These are phyloP conservation scores for Buddleja alternifolia DNA, from an alignment of 257 asterid species.

Conservation along the genomic window DNA sequence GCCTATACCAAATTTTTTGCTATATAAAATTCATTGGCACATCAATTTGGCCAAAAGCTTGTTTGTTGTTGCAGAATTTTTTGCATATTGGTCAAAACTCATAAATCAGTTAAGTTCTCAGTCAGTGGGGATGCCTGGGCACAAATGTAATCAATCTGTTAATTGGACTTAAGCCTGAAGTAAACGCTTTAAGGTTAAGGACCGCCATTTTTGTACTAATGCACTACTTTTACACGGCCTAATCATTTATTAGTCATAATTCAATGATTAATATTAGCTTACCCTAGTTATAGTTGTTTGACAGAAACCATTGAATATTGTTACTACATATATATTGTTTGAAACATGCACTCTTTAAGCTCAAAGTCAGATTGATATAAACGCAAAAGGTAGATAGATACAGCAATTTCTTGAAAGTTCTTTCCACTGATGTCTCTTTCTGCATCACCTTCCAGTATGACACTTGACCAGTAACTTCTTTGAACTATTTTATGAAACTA, in stretches of 20 bases:
- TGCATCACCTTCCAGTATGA: slow-evolving; percentile 10
- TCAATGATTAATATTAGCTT: not conserved
- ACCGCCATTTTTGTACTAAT: not conserved
- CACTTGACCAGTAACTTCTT: not conserved
- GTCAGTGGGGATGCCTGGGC: not conserved
- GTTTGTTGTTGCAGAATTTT: slow-evolving; percentile 8
- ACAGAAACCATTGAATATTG: not conserved
- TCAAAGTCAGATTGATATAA: not conserved
- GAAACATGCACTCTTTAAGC: slow-evolving; percentile 1
- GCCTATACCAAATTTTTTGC: not conserved
- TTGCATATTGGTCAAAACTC: not conserved
- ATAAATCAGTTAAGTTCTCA: not conserved
- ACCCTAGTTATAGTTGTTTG: not conserved
- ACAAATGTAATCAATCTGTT: not conserved
- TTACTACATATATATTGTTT: slow-evolving; percentile 3
- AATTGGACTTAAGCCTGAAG: not conserved
- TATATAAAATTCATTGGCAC: not conserved
- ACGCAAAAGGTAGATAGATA: not conserved
- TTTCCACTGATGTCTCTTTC: not conserved
- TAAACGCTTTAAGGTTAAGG: not conserved
- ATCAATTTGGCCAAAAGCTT: not conserved
- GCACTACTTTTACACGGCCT: not conserved
- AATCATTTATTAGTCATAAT: not conserved
- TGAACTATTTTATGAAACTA: not conserved
- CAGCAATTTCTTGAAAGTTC: slow-evolving; percentile 9